These are phyloP conservation scores for Auriscalpium orientale DNA, from an alignment of 768 basidiomycete genomes.

Conservation along the genomic window DNA sequence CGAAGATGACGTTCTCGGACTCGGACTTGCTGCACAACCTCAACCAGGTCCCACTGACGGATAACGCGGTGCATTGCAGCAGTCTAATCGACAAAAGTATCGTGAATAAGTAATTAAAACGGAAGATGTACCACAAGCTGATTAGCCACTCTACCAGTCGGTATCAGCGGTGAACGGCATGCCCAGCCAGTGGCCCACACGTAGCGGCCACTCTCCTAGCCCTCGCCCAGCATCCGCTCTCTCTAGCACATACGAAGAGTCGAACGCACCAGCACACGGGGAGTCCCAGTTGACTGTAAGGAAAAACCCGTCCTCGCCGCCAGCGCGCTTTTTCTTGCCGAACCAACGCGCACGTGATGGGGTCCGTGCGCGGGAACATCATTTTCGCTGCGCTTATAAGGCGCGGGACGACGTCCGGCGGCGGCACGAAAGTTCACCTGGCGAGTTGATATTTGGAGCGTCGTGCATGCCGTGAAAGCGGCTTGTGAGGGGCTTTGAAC, in stretches of 20 bases:
- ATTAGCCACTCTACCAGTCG: constrained; percentile 57
- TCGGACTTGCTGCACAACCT: no score
- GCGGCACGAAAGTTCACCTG: constrained; percentile 67
- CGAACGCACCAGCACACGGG: constrained; percentile 16
- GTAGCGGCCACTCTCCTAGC: constrained; percentile 8
- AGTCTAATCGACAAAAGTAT: no score
- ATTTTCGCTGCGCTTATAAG: not conserved
- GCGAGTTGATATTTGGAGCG: constrained; percentile 65
- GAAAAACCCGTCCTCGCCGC: constrained; percentile 20
- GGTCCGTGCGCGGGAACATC: constrained; percentile 47
- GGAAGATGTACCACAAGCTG: constrained; percentile 51
- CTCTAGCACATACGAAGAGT: not conserved
- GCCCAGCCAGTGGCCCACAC: constrained; percentile 50
- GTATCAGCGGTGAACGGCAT: constrained; percentile 48
- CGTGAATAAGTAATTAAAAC: no score
- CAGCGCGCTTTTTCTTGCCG: constrained; percentile 12
- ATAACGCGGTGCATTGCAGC: no score
- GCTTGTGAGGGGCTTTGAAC: constrained; percentile 48
- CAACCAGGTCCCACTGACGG: no score
- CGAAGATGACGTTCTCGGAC: no score
- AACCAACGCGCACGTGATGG: constrained; percentile 12
- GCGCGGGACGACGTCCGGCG: not conserved
- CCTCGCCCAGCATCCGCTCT: constrained; percentile 10
- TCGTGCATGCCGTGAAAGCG: constrained; percentile 20
- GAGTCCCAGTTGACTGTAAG: constrained; percentile 33